Percentiles rank a stretch among this genome's conserved stretches.
Conservation (phyloP, 1,284 basidiomycete species). For the Inonotus obliquus region DNA sequence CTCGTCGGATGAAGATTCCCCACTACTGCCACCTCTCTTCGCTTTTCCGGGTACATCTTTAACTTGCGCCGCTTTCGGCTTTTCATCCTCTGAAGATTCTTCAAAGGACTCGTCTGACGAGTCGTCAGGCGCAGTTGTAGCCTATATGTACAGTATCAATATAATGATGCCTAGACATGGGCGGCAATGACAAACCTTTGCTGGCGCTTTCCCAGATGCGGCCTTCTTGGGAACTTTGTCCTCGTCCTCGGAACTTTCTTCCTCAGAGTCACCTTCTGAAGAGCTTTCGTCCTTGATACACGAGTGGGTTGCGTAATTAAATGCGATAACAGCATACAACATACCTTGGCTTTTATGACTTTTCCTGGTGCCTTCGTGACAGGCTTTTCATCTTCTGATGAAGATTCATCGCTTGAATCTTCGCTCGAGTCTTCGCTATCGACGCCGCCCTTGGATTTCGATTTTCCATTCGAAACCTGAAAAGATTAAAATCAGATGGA, state of each 20-base stretch:
- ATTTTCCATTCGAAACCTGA: background rate
- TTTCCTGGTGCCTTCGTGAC: slow-evolving; percentile 7
- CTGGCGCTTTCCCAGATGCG: background rate
- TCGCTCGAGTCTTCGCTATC: slow-evolving; percentile 8
- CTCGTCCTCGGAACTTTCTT: background rate
- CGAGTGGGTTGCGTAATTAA: background rate
- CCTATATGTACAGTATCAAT: no score
- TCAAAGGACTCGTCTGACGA: slow-evolving; percentile 16
- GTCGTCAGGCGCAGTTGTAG: no score
- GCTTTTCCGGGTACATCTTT: slow-evolving; percentile 20
- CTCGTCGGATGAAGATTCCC: background rate
- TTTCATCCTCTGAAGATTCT: slow-evolving; percentile 29
- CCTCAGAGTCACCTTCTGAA: background rate
- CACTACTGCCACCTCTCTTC: no score
- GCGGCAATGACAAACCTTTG: slow-evolving; percentile 15
- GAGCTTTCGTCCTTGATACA: background rate
- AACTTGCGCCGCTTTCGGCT: slow-evolving; percentile 36
- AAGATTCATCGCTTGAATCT: slow-evolving; percentile 7
- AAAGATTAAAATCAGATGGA: background rate
- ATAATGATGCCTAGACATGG: background rate
- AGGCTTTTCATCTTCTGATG: slow-evolving; percentile 11
- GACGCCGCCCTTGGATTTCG: background rate
- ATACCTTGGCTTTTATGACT: slow-evolving; percentile 18
- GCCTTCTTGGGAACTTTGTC: background rate
- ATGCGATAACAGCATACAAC: background rate